Evolutionary conservation across 2,329 filamentous ascomycete species (phyloP).

Genomic region (Ceratocystis lukuohia): DNA sequence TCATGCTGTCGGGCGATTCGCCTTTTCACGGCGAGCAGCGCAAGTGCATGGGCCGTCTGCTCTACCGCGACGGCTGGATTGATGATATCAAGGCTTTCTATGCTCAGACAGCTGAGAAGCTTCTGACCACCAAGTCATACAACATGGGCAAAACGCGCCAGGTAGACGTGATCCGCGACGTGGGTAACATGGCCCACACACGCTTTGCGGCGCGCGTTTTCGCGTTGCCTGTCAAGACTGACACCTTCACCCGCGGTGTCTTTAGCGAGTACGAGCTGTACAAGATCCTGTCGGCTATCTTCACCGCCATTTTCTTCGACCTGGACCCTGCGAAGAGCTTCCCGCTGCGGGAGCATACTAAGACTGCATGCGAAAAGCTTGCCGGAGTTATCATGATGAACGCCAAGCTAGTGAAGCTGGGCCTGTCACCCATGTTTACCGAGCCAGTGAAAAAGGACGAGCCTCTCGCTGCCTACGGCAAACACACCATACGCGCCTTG

Average conservation of each 20-base stretch:
- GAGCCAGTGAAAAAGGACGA: constrained; percentile 37
- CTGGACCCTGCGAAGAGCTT: constrained; percentile 54
- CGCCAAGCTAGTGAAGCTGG: constrained; percentile 43
- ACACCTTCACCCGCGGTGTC: constrained; percentile 44
- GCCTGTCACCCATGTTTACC: constrained; percentile 41
- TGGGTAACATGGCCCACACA: constrained; percentile 54
- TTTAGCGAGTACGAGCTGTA: constrained; percentile 44
- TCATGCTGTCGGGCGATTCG: constrained; percentile 43
- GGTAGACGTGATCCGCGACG: constrained; percentile 57
- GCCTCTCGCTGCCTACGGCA: constrained; percentile 49
- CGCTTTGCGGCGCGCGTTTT: constrained; percentile 51
- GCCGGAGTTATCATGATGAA: constrained; percentile 49
- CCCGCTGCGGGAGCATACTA: constrained; percentile 45
- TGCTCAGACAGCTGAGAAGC: constrained; percentile 42
- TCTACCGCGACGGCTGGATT: constrained; percentile 51
- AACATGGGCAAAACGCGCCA: constrained; percentile 42
- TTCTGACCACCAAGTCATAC: constrained; percentile 51
- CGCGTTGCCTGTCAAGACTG: constrained; percentile 53
- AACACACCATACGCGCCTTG: constrained; percentile 50
- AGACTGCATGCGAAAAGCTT: constrained; percentile 44
- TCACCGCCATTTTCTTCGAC: constrained; percentile 51
- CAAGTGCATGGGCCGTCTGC: constrained; percentile 40
- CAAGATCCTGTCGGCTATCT: constrained; percentile 52
- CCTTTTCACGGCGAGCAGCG: constrained; percentile 37
- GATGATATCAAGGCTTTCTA: constrained; percentile 54